Evolutionary conservation across 306 rosid species (phyloP).

Genomic region (Citrullus amarus): DNA sequence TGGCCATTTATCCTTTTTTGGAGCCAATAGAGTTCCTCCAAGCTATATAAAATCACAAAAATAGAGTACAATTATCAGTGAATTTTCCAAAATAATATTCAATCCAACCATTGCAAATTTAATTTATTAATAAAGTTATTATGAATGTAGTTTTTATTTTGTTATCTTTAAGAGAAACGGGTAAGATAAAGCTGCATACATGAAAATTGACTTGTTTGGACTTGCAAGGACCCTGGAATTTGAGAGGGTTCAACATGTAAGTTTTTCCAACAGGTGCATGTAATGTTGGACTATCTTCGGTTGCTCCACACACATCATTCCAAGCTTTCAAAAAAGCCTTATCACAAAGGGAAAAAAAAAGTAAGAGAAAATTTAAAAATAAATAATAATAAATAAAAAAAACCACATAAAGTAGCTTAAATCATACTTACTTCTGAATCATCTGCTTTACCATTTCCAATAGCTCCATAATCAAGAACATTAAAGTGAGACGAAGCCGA

Average conservation of each 20-base stretch:
- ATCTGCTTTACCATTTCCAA: conserved; percentile 29
- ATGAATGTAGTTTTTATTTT: no score
- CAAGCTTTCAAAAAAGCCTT: conserved; percentile 50
- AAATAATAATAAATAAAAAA: no score
- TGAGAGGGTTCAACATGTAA: conserved; percentile 28
- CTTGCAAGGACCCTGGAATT: conserved; percentile 43
- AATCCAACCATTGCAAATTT: neutral
- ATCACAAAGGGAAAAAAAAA: neutral
- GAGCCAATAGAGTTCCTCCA: conserved; percentile 9
- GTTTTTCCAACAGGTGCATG: conserved; percentile 21
- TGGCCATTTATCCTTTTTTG: conserved; percentile 6
- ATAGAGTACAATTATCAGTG: neutral
- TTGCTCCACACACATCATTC: conserved; percentile 22
- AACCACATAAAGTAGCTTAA: neutral
- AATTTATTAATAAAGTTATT: no score
- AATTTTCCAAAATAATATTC: neutral
- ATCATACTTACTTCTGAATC: conserved; percentile 24
- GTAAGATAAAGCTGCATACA: conserved; percentile 10
- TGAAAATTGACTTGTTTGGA: conserved; percentile 11
- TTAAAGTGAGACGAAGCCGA: neutral
- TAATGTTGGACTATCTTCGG: conserved; percentile 16
- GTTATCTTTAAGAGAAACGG: neutral
- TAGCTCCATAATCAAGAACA: conserved; percentile 31
- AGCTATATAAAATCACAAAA: neutral
- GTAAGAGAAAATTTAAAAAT: neutral